Base-by-base conservation (phyloP, 106 monocot species). In the Dendrobium chrysotoxum region DNA sequence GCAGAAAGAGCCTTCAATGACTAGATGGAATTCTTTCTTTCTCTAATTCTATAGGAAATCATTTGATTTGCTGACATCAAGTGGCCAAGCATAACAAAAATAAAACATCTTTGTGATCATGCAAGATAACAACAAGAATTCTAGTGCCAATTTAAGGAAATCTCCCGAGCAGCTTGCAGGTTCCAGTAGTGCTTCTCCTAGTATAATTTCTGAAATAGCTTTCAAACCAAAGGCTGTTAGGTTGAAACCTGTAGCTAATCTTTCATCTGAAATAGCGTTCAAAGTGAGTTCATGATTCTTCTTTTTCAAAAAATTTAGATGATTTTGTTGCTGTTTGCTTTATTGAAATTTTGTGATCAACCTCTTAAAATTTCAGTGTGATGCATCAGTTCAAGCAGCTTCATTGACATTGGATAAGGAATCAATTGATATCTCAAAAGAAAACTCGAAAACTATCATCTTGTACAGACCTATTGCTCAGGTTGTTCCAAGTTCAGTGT, bases 391-490 rank as follows among this genome's bases (percentile, higher is more conserved):
- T 25, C 64, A 65, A 65, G 64, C 26, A 65, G 64, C 64, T 65
- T 65, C 64, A 65, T 26, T 65, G 0, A 7, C 7, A 11, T 25
- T 65, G 64, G 23, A 65, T 26, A 26, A 28, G 11, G 64, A 65
- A 26, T 65, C 64, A 8, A 26, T 65, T 26, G 64, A 26, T 25
- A 65, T 65, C 7, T 12, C 13, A 23, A 9, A 65, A 25, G 64
- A 26, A 65, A 65, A 65, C 0, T 65, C 64, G 7, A 2, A 65
- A 25, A 5, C 25, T 65, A 65, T n/a, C 11, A 26, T 65, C 25
- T 65, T 65, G 64, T 26, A 65, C 25, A 65, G 64, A 23, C 64
- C 64, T 26, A 65, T 65, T 65, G 64, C 64, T 65, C 64, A 65
- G 6, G 25, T 26, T 23, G 23, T 65, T 65, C 26, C 64, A 26